phyloP scores from a whole-genome alignment of 2,329 filamentous ascomycete genomes.

The Diaporthe velutina region DNA sequence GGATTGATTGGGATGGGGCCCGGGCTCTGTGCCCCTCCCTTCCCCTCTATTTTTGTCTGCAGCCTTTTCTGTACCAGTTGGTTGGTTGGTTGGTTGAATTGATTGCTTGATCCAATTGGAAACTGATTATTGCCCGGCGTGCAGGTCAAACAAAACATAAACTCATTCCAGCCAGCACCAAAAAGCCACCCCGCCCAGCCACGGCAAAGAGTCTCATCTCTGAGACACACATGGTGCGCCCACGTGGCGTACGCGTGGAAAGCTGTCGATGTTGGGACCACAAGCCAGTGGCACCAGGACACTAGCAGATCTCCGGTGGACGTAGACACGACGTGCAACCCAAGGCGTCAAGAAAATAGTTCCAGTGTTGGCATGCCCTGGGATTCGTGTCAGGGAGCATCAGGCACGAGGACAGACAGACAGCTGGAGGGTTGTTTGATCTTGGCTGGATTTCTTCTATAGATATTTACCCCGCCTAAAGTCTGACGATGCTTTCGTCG shows the following conservation, averaged over 20 bases:
- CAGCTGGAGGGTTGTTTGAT: background rate
- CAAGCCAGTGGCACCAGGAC: conserved; percentile 1
- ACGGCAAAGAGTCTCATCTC: background rate
- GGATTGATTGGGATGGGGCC: background rate
- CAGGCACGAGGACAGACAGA: background rate
- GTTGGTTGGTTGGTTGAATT: background rate
- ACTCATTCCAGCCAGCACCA: conserved; percentile 6
- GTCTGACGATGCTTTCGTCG: conserved; percentile 5
- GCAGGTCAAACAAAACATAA: background rate
- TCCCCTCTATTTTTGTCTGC: background rate
- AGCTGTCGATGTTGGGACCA: background rate
- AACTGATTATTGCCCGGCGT: background rate
- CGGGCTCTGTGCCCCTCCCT: background rate
- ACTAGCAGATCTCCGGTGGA: background rate
- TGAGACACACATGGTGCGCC: conserved; percentile 12
- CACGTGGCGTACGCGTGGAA: conserved; percentile 27
- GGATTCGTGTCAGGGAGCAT: background rate
- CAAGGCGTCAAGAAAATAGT: background rate
- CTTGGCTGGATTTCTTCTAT: conserved; percentile 35
- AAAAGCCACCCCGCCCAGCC: background rate
- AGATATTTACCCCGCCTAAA: conserved; percentile 35
- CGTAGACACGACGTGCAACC: conserved; percentile 1
- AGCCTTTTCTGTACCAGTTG: background rate
- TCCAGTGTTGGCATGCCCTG: background rate
- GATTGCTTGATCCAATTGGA: background rate